phyloP scores from a whole-genome alignment of 2,329 filamentous ascomycete species.

The Pseudonectria foliicola region DNA sequence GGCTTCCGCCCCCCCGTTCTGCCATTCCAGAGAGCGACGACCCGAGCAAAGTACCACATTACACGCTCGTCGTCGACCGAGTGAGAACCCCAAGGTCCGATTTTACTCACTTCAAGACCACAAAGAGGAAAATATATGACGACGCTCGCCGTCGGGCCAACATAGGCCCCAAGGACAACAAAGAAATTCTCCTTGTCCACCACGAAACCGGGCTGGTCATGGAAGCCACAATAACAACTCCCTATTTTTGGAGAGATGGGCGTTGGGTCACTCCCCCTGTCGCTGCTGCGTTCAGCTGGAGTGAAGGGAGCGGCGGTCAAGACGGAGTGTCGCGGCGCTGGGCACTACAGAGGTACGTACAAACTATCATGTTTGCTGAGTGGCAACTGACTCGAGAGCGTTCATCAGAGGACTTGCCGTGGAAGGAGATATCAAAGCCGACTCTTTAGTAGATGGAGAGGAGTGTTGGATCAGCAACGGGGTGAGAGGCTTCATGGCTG shows the following conservation, averaged over 20 bases:
- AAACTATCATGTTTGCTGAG: background rate
- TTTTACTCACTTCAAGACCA: conserved; percentile 87
- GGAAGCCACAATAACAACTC: conserved; percentile 77
- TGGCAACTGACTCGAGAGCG: conserved; percentile 4
- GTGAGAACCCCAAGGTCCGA: conserved; percentile 39
- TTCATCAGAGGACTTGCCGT: conserved; percentile 47
- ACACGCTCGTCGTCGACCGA: conserved; percentile 39
- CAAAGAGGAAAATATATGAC: conserved; percentile 64
- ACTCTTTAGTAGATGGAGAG: conserved; percentile 63
- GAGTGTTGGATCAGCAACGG: conserved; percentile 86
- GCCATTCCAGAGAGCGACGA: conserved; percentile 12
- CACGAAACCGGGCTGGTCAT: conserved; percentile 56
- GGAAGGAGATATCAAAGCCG: conserved; percentile 54
- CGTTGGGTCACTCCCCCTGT: conserved; percentile 76
- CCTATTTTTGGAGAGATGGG: conserved; percentile 68
- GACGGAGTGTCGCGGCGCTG: conserved; percentile 76
- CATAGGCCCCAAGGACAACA: conserved; percentile 42
- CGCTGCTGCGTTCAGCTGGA: conserved; percentile 28
- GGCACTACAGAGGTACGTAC: conserved; percentile 60
- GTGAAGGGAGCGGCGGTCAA: conserved; percentile 63
- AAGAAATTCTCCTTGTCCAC: conserved; percentile 74
- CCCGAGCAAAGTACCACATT: conserved; percentile 24
- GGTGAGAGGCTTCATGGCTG: conserved; percentile 66
- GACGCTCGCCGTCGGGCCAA: conserved; percentile 55
- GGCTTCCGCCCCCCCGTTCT: conserved; percentile 40